Evolutionary conservation across 2,329 filamentous ascomycete species (phyloP).

Genomic region (Biscogniauxia marginata): DNA sequence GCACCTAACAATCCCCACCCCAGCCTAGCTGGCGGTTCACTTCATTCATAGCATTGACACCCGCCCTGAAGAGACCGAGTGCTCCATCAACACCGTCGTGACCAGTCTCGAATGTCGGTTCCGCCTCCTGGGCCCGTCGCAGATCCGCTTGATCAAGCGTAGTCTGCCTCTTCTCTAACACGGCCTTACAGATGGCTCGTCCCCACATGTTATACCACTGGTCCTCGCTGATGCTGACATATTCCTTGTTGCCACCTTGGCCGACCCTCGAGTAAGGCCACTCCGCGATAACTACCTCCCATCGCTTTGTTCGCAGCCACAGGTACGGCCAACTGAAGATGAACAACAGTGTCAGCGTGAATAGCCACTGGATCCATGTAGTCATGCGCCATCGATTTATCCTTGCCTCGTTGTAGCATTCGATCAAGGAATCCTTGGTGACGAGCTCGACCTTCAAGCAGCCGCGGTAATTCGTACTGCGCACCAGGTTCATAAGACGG

Average conservation of each 20-base stretch:
- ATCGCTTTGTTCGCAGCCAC: slow-evolving; percentile 65
- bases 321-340: slow-evolving; percentile 70
- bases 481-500: slow-evolving; percentile 56
- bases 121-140: slow-evolving; percentile 39
- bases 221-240: slow-evolving; percentile 53
- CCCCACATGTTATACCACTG: slow-evolving; percentile 65
- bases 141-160: slow-evolving; percentile 58
- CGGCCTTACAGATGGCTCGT: slow-evolving; percentile 57
- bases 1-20: slow-evolving; percentile 38
- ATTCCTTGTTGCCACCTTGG: slow-evolving; percentile 41
- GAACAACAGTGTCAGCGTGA: slow-evolving; percentile 66
- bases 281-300: slow-evolving; percentile 60
- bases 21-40: slow-evolving; percentile 55
- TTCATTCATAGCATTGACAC: slow-evolving; percentile 50
- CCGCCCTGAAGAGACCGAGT: slow-evolving; percentile 44
- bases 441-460: slow-evolving; percentile 59
- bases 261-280: slow-evolving; percentile 54
- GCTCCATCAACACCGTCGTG: slow-evolving; percentile 40
- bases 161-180: slow-evolving; percentile 55
- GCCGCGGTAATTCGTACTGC: slow-evolving; percentile 67
- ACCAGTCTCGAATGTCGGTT: slow-evolving; percentile 38
- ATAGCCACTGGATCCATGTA: slow-evolving; percentile 62
- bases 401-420: slow-evolving; percentile 62
- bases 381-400: slow-evolving; percentile 66
- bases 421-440: slow-evolving; percentile 52